Evolutionary conservation across 139 green algal genomes (phyloP).

Genomic region (Trebouxia sp.): DNA sequence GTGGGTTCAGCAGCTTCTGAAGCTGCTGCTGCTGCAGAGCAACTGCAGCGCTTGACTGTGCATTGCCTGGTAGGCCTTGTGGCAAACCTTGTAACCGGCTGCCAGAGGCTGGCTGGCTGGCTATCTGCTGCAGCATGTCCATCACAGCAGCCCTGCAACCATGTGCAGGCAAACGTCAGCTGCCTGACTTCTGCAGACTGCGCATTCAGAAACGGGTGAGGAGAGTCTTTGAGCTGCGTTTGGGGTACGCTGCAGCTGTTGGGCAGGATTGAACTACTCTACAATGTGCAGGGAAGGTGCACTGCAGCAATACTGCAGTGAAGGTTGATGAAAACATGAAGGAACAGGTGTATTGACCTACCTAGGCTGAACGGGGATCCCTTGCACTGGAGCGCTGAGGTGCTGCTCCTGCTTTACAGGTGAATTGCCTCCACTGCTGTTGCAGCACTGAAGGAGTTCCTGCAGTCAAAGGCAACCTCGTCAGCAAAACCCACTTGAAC

Average conservation of each 20-base stretch:
- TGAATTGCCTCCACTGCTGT: not conserved
- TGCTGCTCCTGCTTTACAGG: not conserved
- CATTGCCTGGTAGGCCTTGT: not conserved
- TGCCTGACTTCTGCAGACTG: too few species aligned
- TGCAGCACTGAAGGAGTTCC: conserved; percentile 5
- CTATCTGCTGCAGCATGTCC: not conserved
- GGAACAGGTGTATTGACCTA: not conserved
- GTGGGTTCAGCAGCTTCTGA: not conserved
- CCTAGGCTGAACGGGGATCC: not conserved
- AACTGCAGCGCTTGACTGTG: not conserved
- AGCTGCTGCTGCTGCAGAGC: conserved; percentile 22
- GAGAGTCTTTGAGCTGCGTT: too few species aligned
- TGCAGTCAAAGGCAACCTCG: too few species aligned
- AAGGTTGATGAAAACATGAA: too few species aligned
- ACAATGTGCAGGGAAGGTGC: too few species aligned
- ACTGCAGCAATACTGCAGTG: too few species aligned
- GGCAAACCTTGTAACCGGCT: too few species aligned
- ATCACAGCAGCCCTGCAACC: not conserved
- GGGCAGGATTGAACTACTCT: too few species aligned
- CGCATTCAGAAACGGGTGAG: too few species aligned
- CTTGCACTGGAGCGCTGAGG: not conserved
- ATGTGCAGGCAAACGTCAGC: not conserved
- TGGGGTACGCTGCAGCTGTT: too few species aligned
- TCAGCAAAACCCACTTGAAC: too few species aligned
- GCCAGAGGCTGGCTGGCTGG: too few species aligned